Evolutionary conservation across 2,329 filamentous ascomycete genomes (phyloP).

Genomic region (Fonsecaea pedrosoi): DNA sequence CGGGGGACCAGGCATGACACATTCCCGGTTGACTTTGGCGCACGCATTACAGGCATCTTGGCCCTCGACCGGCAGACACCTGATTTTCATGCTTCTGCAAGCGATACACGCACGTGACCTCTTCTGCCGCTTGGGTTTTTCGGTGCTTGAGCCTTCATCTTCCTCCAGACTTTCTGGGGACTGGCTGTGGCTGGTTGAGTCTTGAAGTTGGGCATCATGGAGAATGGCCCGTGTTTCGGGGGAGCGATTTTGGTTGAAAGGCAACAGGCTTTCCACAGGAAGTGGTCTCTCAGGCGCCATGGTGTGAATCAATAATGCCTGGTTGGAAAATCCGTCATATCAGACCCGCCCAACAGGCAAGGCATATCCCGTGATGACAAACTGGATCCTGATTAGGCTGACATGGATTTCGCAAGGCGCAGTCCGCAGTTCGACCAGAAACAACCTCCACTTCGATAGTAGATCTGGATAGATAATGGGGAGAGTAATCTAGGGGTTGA

Average conservation of each 20-base stretch:
- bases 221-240: constrained; percentile 20
- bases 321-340: not conserved
- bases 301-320: not conserved
- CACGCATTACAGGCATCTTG: constrained; percentile 70
- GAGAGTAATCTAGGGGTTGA: not conserved
- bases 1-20: constrained; percentile 75
- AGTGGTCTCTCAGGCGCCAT: constrained; percentile 19
- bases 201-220: constrained; percentile 15
- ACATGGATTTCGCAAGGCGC: not conserved
- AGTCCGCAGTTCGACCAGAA: not conserved
- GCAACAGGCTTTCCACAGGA: constrained; percentile 23
- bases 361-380: not conserved
- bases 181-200: constrained; percentile 18
- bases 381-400: not conserved
- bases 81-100: constrained; percentile 41
- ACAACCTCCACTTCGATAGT: not conserved
- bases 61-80: constrained; percentile 39
- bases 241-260: constrained; percentile 25
- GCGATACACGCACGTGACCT: constrained; percentile 38
- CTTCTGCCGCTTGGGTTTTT: constrained; percentile 37
- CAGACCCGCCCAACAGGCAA: not conserved
- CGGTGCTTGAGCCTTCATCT: constrained; percentile 26
- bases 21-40: constrained; percentile 77
- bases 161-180: constrained; percentile 33
- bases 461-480: not conserved